Evolutionary conservation across 345 rosid genomes (phyloP), one percentile per base, ranked within the genome.

Genomic region (Sisymbrium altissimum): DNA sequence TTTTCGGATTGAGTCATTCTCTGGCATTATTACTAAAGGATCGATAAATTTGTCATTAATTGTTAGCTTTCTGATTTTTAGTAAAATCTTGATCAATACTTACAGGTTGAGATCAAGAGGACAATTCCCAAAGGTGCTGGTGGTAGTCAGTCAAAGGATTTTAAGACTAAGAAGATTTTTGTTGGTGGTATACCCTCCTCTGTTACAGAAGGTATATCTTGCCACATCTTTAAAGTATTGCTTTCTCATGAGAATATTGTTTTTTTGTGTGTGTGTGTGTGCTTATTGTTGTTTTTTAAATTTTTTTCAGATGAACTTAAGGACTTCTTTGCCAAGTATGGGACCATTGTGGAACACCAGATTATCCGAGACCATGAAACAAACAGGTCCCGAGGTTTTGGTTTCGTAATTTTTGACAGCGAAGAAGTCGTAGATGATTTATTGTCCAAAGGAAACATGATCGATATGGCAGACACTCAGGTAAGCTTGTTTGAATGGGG

Each of bases 401-500:
- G 98, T 58, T 94, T 94, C 87, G 81, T 91, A 21, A 85, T 88
- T 65, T 94, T 88, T 86, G 96, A 94, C 75, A 83, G 80, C 44
- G 98, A 94, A 68, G 93, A 89, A 58, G 84, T 81, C 49, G 95
- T 94, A 13, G 98, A 94, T 78, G 91, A 88, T 53, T 18, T 91
- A 73, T 80, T 94, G 72, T 79, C 93, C 32, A 82, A 87, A 35
- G 97, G 97, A 78, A 92, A 92, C 82, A 92, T 89, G 97, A 86
- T 95, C 71, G 97, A 92, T 82, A 86, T 95, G 96, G 89, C 85
- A 3, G 97, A 96, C 72, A 84, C 89, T 71, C 89, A 88, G 99
- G 98, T 94, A 84, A 86, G 89, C 74, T 77, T 83, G 76, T 46
- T 64, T 41, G 63, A 66, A 68, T 66, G 68, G 64, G 63, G 17